phyloP scores from a whole-genome alignment of 2,329 filamentous ascomycete species.

The Claviceps digitariae region DNA sequence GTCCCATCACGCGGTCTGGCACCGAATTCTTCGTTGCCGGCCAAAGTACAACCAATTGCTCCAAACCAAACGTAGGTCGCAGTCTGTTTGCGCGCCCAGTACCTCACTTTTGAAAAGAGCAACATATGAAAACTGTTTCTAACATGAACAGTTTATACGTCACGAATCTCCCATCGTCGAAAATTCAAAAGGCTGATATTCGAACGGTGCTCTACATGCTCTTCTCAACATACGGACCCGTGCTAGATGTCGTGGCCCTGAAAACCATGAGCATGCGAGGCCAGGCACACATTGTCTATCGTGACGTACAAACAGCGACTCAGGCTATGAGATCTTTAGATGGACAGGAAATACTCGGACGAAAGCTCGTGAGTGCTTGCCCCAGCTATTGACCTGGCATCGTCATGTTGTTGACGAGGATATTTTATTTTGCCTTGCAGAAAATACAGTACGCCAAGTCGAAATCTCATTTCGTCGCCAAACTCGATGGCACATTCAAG shows the following conservation, averaged over 20 bases:
- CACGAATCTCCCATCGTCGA: slow-evolving; percentile 71
- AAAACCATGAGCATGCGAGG: slow-evolving; percentile 90
- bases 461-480: slow-evolving; percentile 77
- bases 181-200: slow-evolving; percentile 79
- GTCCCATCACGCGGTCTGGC: slow-evolving; percentile 26
- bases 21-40: slow-evolving; percentile 28
- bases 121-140: neutral
- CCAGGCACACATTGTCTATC: slow-evolving; percentile 85
- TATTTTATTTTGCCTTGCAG: slow-evolving; percentile 29
- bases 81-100: neutral
- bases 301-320: slow-evolving; percentile 80
- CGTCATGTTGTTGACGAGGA: neutral
- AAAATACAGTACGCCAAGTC: slow-evolving; percentile 84
- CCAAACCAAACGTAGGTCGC: slow-evolving; percentile 61
- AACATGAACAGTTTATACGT: slow-evolving; percentile 59
- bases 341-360: slow-evolving; percentile 73
- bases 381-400: neutral
- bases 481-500: slow-evolving; percentile 82
- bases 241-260: slow-evolving; percentile 81
- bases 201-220: slow-evolving; percentile 81
- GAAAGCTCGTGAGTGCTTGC: slow-evolving; percentile 55
- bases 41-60: slow-evolving; percentile 41
- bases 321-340: slow-evolving; percentile 86
- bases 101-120: neutral
- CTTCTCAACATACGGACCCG: slow-evolving; percentile 84